These are phyloP conservation scores for Cocos nucifera DNA, from an alignment of 176 grass and related monocot species.

Conservation along the genomic window DNA sequence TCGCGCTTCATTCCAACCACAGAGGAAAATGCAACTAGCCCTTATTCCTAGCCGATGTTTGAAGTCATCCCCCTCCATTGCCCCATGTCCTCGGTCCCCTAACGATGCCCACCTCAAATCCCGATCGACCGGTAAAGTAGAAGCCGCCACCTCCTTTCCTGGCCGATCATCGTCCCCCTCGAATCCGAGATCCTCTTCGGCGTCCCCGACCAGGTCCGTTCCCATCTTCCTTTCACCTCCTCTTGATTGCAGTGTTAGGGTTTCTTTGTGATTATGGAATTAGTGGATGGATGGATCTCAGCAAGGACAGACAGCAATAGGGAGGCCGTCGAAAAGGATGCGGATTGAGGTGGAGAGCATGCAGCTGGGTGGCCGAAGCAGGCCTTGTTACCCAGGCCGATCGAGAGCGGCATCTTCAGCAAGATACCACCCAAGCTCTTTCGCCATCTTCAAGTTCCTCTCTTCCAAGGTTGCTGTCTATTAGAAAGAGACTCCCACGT, in stretches of 20 bases:
- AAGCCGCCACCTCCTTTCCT: no score
- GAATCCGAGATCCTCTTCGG: slow-evolving; percentile 78
- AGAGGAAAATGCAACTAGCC: no score
- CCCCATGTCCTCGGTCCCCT: no score
- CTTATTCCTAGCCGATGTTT: no score
- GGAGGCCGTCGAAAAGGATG: slow-evolving; percentile 32
- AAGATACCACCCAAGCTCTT: slow-evolving; percentile 60
- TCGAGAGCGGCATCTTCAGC: slow-evolving; percentile 56
- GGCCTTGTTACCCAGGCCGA: slow-evolving; percentile 15
- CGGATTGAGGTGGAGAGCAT: slow-evolving; percentile 13
- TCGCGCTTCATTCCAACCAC: no score
- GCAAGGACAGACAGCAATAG: slow-evolving; percentile 1
- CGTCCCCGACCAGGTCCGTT: slow-evolving; percentile 18
- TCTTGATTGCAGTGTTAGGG: background rate
- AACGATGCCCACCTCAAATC: no score
- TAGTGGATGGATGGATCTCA: no score
- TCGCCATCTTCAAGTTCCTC: slow-evolving; percentile 87
- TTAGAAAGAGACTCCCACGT: no score
- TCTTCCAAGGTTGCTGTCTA: slow-evolving; percentile 47
- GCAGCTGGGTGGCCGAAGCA: slow-evolving; percentile 18
- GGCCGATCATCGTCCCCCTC: no score
- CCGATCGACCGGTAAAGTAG: no score
- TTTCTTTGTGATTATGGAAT: background rate
- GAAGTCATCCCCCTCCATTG: no score
- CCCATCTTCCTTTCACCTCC: no score